Conservation (phyloP, 2,329 filamentous ascomycete species). For the Penicillium sp. region DNA sequence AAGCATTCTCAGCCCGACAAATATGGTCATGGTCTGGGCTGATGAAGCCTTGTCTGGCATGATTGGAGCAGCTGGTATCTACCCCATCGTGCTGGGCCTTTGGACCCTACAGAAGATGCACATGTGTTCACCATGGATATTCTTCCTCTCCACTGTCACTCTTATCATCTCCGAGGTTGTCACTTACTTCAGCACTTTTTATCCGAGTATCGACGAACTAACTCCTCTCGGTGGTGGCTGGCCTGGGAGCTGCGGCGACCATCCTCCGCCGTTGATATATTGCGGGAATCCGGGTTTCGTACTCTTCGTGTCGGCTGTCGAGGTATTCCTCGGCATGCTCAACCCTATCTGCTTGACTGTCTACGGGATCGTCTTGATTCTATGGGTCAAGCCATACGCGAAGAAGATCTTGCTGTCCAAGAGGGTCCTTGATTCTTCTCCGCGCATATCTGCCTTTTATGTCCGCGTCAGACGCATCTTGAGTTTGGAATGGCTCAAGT, state of each 20-base stretch:
- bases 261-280: conserved; percentile 1
- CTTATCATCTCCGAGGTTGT: background rate
- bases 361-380: background rate
- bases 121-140: background rate
- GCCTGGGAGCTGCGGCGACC: background rate
- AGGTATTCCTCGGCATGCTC: background rate
- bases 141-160: conserved; percentile 1
- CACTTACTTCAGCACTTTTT: background rate
- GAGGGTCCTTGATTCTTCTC: background rate
- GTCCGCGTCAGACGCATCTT: too few relatives aligned
- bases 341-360: background rate
- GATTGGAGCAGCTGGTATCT: background rate
- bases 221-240: background rate
- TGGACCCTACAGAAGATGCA: conserved; percentile 1
- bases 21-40: background rate
- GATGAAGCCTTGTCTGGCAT: background rate
- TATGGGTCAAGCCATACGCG: background rate
- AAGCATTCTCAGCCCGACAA: background rate
- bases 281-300: background rate
- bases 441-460: background rate
- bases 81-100: background rate
- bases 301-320: background rate
- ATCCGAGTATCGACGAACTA: background rate
- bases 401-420: background rate
- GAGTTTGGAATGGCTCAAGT: too few relatives aligned